Evolutionary conservation across 345 rosid species (phyloP), one percentile per base, ranked within the genome.

Genomic region (Dovyalis caffra): DNA sequence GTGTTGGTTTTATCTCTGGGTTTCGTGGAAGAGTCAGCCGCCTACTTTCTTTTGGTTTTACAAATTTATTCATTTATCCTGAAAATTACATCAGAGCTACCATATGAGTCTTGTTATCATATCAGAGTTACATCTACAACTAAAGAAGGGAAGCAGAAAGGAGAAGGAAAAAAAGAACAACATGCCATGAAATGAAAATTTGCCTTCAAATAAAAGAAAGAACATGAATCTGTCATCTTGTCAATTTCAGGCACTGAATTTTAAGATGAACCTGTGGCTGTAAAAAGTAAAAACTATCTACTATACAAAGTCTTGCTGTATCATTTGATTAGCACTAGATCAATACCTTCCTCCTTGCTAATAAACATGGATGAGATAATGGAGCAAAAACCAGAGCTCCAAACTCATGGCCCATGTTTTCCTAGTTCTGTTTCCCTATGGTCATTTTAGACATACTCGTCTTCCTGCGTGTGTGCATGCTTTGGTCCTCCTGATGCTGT

Each of bases 401-500:
- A 23, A 56, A 23, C 61, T 56, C 61, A 23, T 56, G 26, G 61
- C 61, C 56, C 28, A 56, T n/a, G 61, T 23, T 56, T n/a, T 23
- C 61, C 61, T 56, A 56, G 14, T 23, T 56, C 26, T 56, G 61
- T 56, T 56, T 56, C 15, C 60, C 61, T n/a, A n/a, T 56, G 61
- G 26, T 56, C 61, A n/a, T n/a, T 53, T 53, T 53, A 53, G 45
- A 67, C 25, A 70, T 60, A 58, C 18, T 35, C 60, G 8, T 56
- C 61, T 56, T 56, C 61, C 11, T n/a, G 60, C n/a, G 60, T 1
- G 25, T 66, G 9, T 11, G 45, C 25, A 77, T 73, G 28, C 73
- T 77, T 77, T 10, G 81, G 58, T 37, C 63, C 71, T 72, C 38
- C 83, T 15, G 87, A 56, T 28, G 81, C 87, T 21, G 63, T 47